Base-by-base conservation (phyloP, 1,284 basidiomycete species). In the Calocybe gambosa region DNA sequence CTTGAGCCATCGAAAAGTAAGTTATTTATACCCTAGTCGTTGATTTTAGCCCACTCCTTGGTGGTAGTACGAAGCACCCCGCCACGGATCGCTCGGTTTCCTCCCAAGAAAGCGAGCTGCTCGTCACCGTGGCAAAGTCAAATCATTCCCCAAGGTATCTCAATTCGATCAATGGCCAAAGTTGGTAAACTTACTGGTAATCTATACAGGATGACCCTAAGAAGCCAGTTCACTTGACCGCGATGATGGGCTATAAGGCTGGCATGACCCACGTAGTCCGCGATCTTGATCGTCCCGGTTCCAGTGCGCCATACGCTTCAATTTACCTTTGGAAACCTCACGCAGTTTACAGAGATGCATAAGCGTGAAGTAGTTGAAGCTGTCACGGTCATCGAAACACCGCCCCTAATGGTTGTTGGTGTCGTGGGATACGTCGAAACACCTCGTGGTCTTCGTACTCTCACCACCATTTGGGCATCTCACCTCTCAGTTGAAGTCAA, bases 351-450 rank as follows among this genome's bases (percentile, higher is more conserved):
- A 93, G 91, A 97, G 78, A 95, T 96, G 93, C 93, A 97, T 88
- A 97, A 96, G 78, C 87, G 92, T 69, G 96, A 99, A 75, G 87
- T 99, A 55, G 96, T 99, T 57, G 96, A 99, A 80, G 93, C 95
- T 42, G 94, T 95, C 60, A 89, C 93, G 56, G 74, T 99, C 67
- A 72, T 99, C 63, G 96, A 99, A 77, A 97, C 95, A 42, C 96
- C 96, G 41, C 95, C 96, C 50, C 82, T 99, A 77, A 87, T 99
- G 53, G 83, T 96, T 54, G 90, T 99, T 57, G 96, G 96, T 80
- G 93, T 95, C 66, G 96, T 99, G 61, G 96, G 96, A 61, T 99
- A 99, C 75, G 93, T 99, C 70, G 96, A 99, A 79, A 99, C 96
- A 55, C 96, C 96, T 63, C 94, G 95, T 64, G 96, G 96, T 64